Evolutionary conservation across 2,329 filamentous ascomycete species (phyloP).

Genomic region (Curvularia lunata): DNA sequence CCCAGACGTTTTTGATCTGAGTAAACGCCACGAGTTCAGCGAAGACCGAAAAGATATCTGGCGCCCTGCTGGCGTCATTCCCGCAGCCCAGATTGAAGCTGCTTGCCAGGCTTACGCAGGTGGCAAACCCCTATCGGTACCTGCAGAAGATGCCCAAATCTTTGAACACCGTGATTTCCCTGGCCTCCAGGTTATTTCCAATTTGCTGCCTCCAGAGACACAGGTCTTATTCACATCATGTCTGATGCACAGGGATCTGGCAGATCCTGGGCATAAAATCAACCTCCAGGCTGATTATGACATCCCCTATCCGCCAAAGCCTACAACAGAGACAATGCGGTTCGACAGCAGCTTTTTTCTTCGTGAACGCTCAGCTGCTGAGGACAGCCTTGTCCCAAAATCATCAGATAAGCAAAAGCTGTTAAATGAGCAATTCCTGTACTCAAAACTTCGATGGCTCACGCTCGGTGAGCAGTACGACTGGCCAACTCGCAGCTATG

Average conservation of each 20-base stretch:
- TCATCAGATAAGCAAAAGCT: constrained; percentile 74
- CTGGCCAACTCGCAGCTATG: constrained; percentile 89
- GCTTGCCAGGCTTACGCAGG: constrained; percentile 43
- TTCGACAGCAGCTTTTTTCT: constrained; percentile 45
- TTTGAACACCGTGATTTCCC: constrained; percentile 49
- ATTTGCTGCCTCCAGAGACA: constrained; percentile 72
- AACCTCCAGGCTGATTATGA: constrained; percentile 85
- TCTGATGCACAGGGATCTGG: constrained; percentile 79
- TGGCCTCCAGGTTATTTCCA: constrained; percentile 76
- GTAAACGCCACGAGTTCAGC: constrained; percentile 37
- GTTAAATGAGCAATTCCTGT: constrained; percentile 73
- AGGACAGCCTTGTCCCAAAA: constrained; percentile 61
- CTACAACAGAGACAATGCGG: constrained; percentile 42
- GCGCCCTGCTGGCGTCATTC: constrained; percentile 35
- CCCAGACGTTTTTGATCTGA: constrained; percentile 52
- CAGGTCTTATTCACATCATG: constrained; percentile 75
- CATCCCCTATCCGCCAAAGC: constrained; percentile 63
- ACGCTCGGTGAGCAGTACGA: constrained; percentile 96
- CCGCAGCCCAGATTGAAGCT: constrained; percentile 36
- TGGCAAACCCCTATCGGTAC: constrained; percentile 29
- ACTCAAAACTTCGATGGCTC: constrained; percentile 87
- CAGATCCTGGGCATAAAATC: constrained; percentile 76
- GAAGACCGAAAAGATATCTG: constrained; percentile 42
- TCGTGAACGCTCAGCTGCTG: constrained; percentile 35
- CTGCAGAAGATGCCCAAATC: constrained; percentile 36